phyloP scores from a whole-genome alignment of 2,329 filamentous ascomycete species.

The Penicillium hordei region DNA sequence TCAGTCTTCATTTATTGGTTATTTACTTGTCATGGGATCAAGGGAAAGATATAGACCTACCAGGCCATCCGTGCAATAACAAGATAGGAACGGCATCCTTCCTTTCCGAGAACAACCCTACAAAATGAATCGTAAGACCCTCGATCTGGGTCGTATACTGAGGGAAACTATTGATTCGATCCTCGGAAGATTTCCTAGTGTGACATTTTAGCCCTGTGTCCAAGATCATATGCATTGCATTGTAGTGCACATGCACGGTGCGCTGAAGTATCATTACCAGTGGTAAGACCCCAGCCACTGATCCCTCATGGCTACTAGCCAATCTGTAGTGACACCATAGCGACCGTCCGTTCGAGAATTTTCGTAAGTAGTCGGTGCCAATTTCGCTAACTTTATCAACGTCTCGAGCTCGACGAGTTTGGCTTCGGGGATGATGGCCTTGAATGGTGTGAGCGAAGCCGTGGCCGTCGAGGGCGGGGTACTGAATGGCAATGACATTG shows the following conservation, averaged over 20 bases:
- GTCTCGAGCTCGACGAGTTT: constrained; percentile 49
- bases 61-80: constrained; percentile 44
- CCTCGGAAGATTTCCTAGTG: constrained; percentile 35
- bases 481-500: constrained; percentile 30
- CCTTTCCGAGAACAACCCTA: constrained; percentile 50
- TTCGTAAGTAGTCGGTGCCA: constrained; percentile 52
- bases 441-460: constrained; percentile 45
- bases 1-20: not conserved
- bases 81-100: constrained; percentile 50
- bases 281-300: constrained; percentile 49
- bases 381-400: constrained; percentile 49
- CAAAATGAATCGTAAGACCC: constrained; percentile 50
- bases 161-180: constrained; percentile 52
- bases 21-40: not conserved
- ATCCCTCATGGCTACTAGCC: constrained; percentile 45
- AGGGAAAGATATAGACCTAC: constrained; percentile 9
- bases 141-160: constrained; percentile 50
- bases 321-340: constrained; percentile 51
- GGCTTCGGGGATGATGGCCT: constrained; percentile 43
- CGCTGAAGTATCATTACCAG: constrained; percentile 44
- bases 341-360: constrained; percentile 45
- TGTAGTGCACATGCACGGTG: not conserved
- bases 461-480: constrained; percentile 39
- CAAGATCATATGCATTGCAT: constrained; percentile 32
- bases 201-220: not conserved